phyloP scores from a whole-genome alignment of 2,329 filamentous ascomycete genomes.

The Dactylellina haptotyla region DNA sequence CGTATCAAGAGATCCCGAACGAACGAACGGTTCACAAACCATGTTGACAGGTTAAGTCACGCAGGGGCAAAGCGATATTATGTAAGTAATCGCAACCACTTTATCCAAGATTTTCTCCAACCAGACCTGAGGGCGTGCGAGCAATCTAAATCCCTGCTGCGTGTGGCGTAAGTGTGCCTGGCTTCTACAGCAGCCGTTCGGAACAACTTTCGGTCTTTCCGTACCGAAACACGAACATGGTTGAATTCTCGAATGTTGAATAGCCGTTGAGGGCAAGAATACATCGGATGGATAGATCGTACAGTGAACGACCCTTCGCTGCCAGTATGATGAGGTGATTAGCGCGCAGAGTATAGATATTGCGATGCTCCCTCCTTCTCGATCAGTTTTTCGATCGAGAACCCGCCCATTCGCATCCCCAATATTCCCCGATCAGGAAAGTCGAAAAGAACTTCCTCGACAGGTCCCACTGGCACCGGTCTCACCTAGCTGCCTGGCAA shows the following conservation, averaged over 20 bases:
- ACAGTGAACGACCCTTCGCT: not conserved
- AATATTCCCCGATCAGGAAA: constrained; percentile 30
- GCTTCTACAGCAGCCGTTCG: constrained; percentile 29
- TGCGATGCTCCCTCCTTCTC: not conserved
- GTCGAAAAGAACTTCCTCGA: constrained; percentile 42
- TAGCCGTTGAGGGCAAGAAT: no score
- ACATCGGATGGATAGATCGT: not conserved
- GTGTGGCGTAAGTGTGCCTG: constrained; percentile 21
- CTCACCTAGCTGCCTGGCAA: constrained; percentile 16
- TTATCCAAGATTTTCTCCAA: constrained; percentile 20
- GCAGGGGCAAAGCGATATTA: no score
- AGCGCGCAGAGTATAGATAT: not conserved
- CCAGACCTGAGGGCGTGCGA: not conserved
- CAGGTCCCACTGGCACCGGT: not conserved
- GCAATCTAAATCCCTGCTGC: not conserved
- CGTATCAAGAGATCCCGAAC: constrained; percentile 8
- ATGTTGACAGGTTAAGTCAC: no score
- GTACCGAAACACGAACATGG: not conserved
- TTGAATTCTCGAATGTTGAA: not conserved
- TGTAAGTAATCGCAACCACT: not conserved
- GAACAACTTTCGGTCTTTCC: constrained; percentile 52
- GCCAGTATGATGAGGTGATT: not conserved
- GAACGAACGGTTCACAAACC: constrained; percentile 2
- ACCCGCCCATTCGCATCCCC: not conserved
- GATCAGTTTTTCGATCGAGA: not conserved